These are phyloP conservation scores for Triticum urartu DNA, from an alignment of 176 grass and related monocot genomes.

Conservation along the genomic window DNA sequence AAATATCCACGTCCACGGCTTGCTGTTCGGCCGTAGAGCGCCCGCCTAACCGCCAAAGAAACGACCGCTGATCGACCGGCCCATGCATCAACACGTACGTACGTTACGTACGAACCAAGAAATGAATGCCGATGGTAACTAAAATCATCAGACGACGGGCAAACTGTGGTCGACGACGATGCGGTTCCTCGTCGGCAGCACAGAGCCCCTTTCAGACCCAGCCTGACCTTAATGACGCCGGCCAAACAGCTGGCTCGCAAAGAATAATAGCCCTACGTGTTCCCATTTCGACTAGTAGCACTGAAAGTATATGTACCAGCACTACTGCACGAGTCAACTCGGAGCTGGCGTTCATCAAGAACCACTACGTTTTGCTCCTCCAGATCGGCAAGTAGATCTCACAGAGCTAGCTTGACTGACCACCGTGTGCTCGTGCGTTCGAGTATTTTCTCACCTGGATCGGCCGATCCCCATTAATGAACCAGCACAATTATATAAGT, in stretches of 20 bases:
- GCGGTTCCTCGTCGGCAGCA: too few relatives aligned
- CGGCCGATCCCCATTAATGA: neutral
- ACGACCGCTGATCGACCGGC: neutral
- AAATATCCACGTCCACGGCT: neutral
- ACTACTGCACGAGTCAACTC: neutral
- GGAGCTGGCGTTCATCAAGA: neutral
- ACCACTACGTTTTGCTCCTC: neutral
- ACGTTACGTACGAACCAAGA: too few relatives aligned
- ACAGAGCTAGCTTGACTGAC: neutral
- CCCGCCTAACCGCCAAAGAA: slow-evolving; percentile 1
- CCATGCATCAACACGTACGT: neutral
- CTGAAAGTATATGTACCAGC: neutral
- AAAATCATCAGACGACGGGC: too few relatives aligned
- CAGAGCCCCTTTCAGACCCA: neutral
- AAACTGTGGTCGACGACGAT: too few relatives aligned
- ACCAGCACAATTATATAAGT: neutral
- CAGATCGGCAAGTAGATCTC: neutral
- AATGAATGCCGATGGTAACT: neutral
- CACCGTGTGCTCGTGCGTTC: neutral
- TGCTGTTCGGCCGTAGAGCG: neutral
- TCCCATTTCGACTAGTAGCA: neutral
- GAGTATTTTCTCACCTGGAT: neutral
- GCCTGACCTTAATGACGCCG: neutral
- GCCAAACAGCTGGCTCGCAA: slow-evolving; percentile 9
- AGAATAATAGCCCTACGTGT: neutral